Base-by-base conservation (phyloP, 331 rosid species). In the Stylosanthes scabra region DNA sequence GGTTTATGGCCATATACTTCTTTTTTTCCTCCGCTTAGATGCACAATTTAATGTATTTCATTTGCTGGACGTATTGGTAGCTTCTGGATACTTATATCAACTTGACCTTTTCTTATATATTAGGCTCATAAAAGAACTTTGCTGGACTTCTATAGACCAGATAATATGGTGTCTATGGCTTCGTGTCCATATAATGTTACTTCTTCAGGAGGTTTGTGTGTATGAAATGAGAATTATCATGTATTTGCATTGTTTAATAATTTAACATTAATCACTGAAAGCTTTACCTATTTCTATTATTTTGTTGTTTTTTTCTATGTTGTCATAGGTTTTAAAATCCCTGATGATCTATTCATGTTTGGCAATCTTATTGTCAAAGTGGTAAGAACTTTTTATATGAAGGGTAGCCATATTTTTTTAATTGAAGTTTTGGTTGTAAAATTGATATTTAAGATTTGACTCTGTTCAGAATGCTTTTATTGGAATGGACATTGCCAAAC, bases 71-170 rank as follows among this genome's bases (percentile, higher is more conserved):
- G 40, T 59, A 66, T 76, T 71, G 37, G 63, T 20, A 44, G 66
- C 67, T 74, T 80, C 61, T 68, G 29, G 67, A 63, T 76, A 59
- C 66, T 13, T 61, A 16, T 65, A 42, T 80, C 81, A 46, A 60
- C 68, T 13, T 81, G 65, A 47, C 39, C 77, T 77, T 51, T 87
- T 77, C 71, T 75, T 88, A 76, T 84, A 69, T 74, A 31, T 77
- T 85, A 93, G 98, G 96, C 87, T 42, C 86, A n/a, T n/a, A n/a
- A n/a, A n/a, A n/a, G n/a, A n/a, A n/a, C n/a, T n/a, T n/a, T n/a
- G n/a, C 95, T 68, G 96, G 96, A 44, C 71, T 41, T 51, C 85
- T 66, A 80, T 82, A 97, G 91, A 85, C 98, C 97, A 59, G 97
- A 93, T 55, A 91, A 85, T 65, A 91, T 84, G 74, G 82, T 89